Base-by-base conservation (phyloP, 2,329 filamentous ascomycete species). In the Hirsutella minnesotensis region DNA sequence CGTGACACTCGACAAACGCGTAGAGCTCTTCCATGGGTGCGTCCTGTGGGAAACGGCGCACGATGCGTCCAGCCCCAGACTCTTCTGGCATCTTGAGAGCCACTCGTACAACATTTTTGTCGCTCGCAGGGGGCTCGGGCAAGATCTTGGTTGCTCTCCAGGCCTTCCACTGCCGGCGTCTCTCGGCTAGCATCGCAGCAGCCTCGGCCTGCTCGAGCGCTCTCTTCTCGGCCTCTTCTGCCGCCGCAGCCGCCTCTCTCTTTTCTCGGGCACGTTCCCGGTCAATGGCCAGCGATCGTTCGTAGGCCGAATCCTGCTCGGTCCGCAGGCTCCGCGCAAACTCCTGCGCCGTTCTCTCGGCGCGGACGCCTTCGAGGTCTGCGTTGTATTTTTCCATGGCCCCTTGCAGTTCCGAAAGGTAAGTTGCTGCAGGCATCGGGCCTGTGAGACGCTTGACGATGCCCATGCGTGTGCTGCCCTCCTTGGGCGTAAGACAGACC, bases 1-100 rank as follows among this genome's bases (percentile, higher is more conserved):
- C 80, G 58, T 88, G 82, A 64, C 90, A 96, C 57, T 98, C 92
- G 3, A 96, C 88, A 64, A 94, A 95, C 0, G 90, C 92, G 61
- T 96, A 96, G 5, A 98, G 66, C 55, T 95, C 88, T 58, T 96
- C 90, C 31, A 96, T 68, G 2, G 75, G 71, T 0, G 84, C 77
- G n/a, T 77, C 69, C 1, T 73, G 68, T 0, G 69, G 61, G 58
- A 98, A 96, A 40, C 76, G 77, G 35, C 90, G 75, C 44, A 94
- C 76, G 2, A 95, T 75, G 35, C 89, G 74, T 39, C 86, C 83
- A 1, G 78, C 83, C 4, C 76, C 81, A 0, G 62, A 64, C 24
- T 60, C 59, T 49, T 72, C 68, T 9, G 77, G 76, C 72, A 82
- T 74, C 64, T 78, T 80, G 35, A 82, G 63, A 4, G 77, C 78